Base-by-base conservation (phyloP, 768 basidiomycete genomes). In the Pleurotus cornucopiae region DNA sequence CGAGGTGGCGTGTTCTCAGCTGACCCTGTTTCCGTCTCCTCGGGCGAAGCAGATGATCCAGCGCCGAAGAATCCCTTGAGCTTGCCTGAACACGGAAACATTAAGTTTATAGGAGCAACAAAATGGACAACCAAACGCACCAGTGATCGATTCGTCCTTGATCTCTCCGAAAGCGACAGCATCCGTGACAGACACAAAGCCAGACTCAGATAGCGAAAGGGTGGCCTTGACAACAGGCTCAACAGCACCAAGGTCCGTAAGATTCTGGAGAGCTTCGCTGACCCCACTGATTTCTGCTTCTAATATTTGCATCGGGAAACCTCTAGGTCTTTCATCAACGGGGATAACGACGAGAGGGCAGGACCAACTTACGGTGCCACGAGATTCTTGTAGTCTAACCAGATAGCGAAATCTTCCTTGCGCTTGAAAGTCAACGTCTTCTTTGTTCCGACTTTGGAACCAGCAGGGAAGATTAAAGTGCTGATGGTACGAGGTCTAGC, bases 211-310 rank as follows among this genome's bases (percentile, higher is more conserved):
- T 40, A 98, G 76, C 23, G 82, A 74, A 49, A 98, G 71, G 0
- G 90, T 92, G 14, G 92, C 86, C 69, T 94, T 94, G 63, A 98
- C 79, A 12, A 94, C 83, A 2, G 94, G 90, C 63, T 94, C 91
- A 21, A 81, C 69, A 9, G 85, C 89, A 6, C 90, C 91, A 1
- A 83, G 81, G 46, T 89, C 88, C 12, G 94, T 95, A 48, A 98
- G 78, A 68, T 95, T 97, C 30, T 72, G 80, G 18, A 94, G 71
- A 2, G 92, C 93, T 59, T 89, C 85, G 2, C 78, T 71, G 47
- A 98, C 82, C 34, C 89, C 91, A 23, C 66, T 69, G 57, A 98
- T 77, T 14, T 88, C 80, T 18, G 83, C 86, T 60, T 90, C 86
- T 13, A 89, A 74, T 60, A 95, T 81, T 46, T 85, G 83, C 12